Conservation (phyloP, 495 filamentous ascomycete genomes). For the Penicillium antarcticum region DNA sequence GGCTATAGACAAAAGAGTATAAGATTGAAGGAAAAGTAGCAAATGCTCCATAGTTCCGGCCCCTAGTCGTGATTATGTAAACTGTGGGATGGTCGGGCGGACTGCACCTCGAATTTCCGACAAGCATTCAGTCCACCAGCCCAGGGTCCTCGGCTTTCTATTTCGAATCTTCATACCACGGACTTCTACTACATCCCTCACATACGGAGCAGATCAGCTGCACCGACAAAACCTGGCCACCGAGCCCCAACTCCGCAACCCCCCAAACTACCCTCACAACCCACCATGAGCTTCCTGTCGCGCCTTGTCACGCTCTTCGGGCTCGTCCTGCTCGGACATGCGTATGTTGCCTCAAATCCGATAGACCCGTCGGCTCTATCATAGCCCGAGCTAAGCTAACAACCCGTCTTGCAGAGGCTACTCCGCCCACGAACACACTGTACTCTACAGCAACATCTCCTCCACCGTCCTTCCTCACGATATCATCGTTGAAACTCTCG, state of each 20-base stretch:
- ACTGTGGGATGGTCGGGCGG: no score
- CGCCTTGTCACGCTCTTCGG: conserved; percentile 62
- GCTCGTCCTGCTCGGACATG: conserved; percentile 65
- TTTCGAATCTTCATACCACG: no score
- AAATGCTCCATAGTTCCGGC: no score
- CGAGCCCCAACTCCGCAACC: conserved; percentile 15
- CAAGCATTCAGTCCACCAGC: no score
- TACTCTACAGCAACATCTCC: conserved; percentile 58
- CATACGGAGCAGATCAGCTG: neutral
- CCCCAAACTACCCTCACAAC: conserved; percentile 1
- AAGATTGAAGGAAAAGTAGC: no score
- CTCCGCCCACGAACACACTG: conserved; percentile 80
- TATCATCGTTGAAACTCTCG: conserved; percentile 60
- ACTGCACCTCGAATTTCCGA: neutral
- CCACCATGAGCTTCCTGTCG: conserved; percentile 63
- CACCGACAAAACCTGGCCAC: neutral
- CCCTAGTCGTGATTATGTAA: no score
- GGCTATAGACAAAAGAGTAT: no score
- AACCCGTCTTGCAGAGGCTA: conserved; percentile 58
- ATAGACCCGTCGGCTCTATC: neutral
- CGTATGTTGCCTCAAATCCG: conserved; percentile 50
- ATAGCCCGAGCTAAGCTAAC: neutral
- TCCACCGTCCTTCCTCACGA: conserved; percentile 64
- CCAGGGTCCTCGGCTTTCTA: no score
- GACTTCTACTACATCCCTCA: no score